A percentile compares a stretch with the other conserved stretches of the same genome.
These are phyloP conservation scores for Mycena epipterygia DNA, from an alignment of 768 basidiomycete genomes.

Conservation along the genomic window DNA sequence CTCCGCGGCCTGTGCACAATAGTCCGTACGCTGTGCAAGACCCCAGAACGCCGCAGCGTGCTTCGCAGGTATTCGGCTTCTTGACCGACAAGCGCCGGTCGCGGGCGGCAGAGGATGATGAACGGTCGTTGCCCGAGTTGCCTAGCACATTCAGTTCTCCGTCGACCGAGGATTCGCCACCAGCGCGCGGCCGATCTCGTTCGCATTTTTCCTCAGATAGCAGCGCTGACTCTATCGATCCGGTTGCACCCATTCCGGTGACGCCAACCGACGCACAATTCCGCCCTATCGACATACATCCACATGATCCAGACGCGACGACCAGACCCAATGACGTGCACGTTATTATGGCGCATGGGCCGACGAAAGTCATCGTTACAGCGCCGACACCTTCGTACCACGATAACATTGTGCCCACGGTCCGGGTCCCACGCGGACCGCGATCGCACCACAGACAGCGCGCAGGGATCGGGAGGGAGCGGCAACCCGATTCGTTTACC, in stretches of 20 bases:
- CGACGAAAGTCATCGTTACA: slow-evolving; percentile 66
- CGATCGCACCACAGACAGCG: slow-evolving; percentile 51
- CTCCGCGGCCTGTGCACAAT: slow-evolving; percentile 40
- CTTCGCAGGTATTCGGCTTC: slow-evolving; percentile 84
- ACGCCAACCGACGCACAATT: slow-evolving; percentile 37
- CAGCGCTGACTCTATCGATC: slow-evolving; percentile 30
- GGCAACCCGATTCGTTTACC: slow-evolving; percentile 44
- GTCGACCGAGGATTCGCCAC: slow-evolving; percentile 48
- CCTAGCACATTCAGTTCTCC: slow-evolving; percentile 58
- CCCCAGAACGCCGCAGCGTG: slow-evolving; percentile 71
- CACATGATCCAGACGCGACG: slow-evolving; percentile 20
- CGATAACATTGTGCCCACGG: slow-evolving; percentile 45
- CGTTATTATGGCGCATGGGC: slow-evolving; percentile 58
- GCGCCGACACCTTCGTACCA: slow-evolving; percentile 63
- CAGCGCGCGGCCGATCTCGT: slow-evolving; percentile 18
- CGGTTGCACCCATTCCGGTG: slow-evolving; percentile 31
- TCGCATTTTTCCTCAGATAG: slow-evolving; percentile 50
- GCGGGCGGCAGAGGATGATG: slow-evolving; percentile 47
- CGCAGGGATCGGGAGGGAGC: slow-evolving; percentile 33
- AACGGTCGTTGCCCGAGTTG: slow-evolving; percentile 54
- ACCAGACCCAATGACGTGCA: slow-evolving; percentile 49
- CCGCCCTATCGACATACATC: not conserved
- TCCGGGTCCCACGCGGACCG: slow-evolving; percentile 61
- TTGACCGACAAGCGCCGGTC: slow-evolving; percentile 64
- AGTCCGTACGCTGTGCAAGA: slow-evolving; percentile 52